Percentiles rank a stretch among this genome's conserved stretches.
Conservation (phyloP, 2,329 filamentous ascomycete genomes). For the Conoideocrella luteorostrata region DNA sequence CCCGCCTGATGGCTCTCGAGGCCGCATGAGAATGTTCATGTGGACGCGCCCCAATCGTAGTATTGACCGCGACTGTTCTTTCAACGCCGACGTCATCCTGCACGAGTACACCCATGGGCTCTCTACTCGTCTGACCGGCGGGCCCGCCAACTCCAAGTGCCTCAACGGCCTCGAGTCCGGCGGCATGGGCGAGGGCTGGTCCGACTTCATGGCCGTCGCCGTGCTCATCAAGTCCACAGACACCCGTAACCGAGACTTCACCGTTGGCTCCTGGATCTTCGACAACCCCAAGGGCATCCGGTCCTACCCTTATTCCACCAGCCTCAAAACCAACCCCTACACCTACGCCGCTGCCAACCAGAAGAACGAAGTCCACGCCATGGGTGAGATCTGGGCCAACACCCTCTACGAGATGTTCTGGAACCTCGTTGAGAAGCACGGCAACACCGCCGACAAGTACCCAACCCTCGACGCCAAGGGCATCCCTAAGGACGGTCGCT, state of each 20-base stretch:
- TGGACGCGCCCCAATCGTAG: conserved; percentile 42
- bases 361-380: conserved; percentile 33
- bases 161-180: conserved; percentile 40
- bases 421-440: conserved; percentile 51
- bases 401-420: conserved; percentile 51
- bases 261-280: conserved; percentile 44
- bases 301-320: conserved; percentile 44
- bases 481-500: conserved; percentile 47
- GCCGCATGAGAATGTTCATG: conserved; percentile 54
- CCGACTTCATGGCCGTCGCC: conserved; percentile 48
- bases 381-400: conserved; percentile 46
- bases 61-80: conserved; percentile 49
- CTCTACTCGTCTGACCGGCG: conserved; percentile 53
- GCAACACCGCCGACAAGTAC: conserved; percentile 36
- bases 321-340: conserved; percentile 40
- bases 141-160: conserved; percentile 46
- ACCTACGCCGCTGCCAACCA: conserved; percentile 39
- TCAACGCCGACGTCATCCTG: conserved; percentile 54
- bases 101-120: conserved; percentile 53
- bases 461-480: conserved; percentile 36
- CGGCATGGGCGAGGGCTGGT: conserved; percentile 55
- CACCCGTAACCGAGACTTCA: conserved; percentile 38
- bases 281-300: conserved; percentile 40
- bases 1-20: conserved; percentile 41
- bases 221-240: conserved; percentile 40